phyloP scores from a whole-genome alignment of 163 green algal species.

The Trebouxia gelatinosa region DNA sequence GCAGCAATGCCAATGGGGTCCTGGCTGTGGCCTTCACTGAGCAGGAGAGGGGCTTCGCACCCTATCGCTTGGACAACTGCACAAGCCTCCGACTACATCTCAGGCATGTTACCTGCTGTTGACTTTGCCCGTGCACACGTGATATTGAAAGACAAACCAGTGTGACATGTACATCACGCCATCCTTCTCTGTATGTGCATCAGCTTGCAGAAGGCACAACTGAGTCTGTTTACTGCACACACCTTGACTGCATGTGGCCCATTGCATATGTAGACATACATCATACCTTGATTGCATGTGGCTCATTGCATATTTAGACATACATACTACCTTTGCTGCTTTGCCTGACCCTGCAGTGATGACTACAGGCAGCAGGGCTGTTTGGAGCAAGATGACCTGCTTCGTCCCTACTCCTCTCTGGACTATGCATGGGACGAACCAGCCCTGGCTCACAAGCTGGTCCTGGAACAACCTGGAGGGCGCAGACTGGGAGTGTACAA shows the following conservation, averaged over 20 bases:
- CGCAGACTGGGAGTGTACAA: conserved; percentile 58
- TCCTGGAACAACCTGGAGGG: conserved; percentile 61
- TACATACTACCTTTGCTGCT: not conserved
- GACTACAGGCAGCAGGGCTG: conserved; percentile 34
- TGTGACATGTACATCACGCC: not conserved
- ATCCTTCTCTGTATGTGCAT: not conserved
- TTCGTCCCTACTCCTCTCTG: conserved; percentile 76
- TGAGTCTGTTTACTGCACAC: not conserved
- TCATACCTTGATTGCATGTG: not conserved
- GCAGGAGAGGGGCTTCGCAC: conserved; percentile 65
- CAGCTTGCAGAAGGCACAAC: not conserved
- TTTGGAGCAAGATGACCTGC: conserved; percentile 62
- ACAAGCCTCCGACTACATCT: conserved; percentile 62
- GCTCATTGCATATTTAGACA: not conserved
- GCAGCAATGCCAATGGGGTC: conserved; percentile 36
- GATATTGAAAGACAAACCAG: too few relatives aligned
- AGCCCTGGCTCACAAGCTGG: conserved; percentile 56
- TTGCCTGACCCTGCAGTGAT: not conserved
- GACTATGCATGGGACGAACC: conserved; percentile 87
- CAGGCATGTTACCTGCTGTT: conserved; percentile 35
- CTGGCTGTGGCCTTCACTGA: conserved; percentile 48
- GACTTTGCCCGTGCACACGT: too few relatives aligned
- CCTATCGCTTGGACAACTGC: conserved; percentile 79
- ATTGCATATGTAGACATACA: not conserved
- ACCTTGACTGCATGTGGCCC: not conserved